Evolutionary conservation across 164 flowering plant species (phyloP), one percentile per base, ranked within the genome.

Genomic region (Dillenia suffruticosa): DNA sequence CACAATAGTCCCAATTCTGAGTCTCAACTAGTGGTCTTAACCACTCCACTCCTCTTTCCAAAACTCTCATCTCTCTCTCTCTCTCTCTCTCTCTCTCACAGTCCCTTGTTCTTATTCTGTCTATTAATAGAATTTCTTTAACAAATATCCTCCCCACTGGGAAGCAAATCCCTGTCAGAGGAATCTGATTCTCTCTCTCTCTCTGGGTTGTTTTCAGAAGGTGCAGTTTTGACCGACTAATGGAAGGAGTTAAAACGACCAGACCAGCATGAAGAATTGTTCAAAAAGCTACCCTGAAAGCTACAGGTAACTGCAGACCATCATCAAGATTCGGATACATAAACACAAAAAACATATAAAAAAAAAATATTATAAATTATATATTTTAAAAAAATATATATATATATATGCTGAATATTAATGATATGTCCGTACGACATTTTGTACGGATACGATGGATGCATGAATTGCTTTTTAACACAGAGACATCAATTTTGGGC

Each of bases 1-100:
- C 85, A 52, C 82, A 80, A 46, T 77, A 86, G 57, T 88, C 92
- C 88, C 89, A 88, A 11, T 51, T 54, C 14, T 70, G 68, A 13
- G 67, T 53, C 19, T 74, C 74, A 17, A 83, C 75, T 17, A 84
- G 61, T 14, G 84, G 81, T 54, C 87, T 80, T 1, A 88, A 80
- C 74, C 77, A 74, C 65, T 82, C 81, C 54, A 71, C 56, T 19
- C 61, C 76, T 54, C 62, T 66, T 51, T 83, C 79, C 50, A 76
- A 56, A 49, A 55, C 69, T 52, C 77, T 65, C 81, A 79, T 75
- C 15, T 53, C 55, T 67, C 60, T 44, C 56, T 47, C 62, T 54
- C 47, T 46, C 40, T 32, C 32, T 52, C 44, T 49, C 26, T 56
- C 40, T 10, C 8, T 8, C 53, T n/a, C 1, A n/a, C 9, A 50